Conservation (phyloP, 2,329 filamentous ascomycete species). For the Mollisia scopiformis region DNA sequence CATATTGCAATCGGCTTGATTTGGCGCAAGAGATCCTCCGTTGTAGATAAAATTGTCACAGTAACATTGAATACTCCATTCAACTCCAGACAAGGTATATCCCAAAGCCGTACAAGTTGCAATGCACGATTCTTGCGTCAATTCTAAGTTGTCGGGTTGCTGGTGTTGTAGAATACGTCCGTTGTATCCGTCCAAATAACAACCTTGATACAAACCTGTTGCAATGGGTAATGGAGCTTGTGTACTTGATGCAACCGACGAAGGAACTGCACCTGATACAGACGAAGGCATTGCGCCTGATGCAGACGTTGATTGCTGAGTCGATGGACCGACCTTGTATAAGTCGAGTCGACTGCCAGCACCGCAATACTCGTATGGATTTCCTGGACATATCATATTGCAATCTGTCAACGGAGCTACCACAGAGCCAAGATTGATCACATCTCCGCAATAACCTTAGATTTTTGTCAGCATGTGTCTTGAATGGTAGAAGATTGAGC, state of each 20-base stretch:
- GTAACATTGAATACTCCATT: conserved; percentile 37
- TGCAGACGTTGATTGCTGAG: background rate
- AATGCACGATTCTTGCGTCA: conserved; percentile 34
- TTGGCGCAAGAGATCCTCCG: conserved; percentile 16
- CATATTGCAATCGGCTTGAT: conserved; percentile 32
- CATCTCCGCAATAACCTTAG: conserved; percentile 32
- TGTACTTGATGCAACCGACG: no score
- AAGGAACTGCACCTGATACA: background rate
- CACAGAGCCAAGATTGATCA: conserved; percentile 25
- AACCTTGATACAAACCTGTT: conserved; percentile 19
- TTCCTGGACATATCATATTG: conserved; percentile 33
- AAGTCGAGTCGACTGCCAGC: conserved; percentile 33
- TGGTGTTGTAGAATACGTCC: conserved; percentile 12
- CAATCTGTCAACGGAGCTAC: conserved; percentile 25
- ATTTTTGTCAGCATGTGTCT: background rate
- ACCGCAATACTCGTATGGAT: conserved; percentile 39
- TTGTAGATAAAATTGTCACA: conserved; percentile 30
- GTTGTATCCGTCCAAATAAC: conserved; percentile 12
- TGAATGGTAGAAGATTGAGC: background rate
- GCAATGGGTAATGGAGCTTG: background rate
- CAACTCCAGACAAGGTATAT: conserved; percentile 34
- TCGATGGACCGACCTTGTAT: conserved; percentile 14
- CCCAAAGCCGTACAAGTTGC: conserved; percentile 25
- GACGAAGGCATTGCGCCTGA: background rate
- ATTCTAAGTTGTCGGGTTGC: conserved; percentile 3